Percentiles rank a stretch among this genome's conserved stretches.
These are phyloP conservation scores for Crucihimalaya himalaica DNA, from an alignment of 345 rosid genomes.

Conservation along the genomic window DNA sequence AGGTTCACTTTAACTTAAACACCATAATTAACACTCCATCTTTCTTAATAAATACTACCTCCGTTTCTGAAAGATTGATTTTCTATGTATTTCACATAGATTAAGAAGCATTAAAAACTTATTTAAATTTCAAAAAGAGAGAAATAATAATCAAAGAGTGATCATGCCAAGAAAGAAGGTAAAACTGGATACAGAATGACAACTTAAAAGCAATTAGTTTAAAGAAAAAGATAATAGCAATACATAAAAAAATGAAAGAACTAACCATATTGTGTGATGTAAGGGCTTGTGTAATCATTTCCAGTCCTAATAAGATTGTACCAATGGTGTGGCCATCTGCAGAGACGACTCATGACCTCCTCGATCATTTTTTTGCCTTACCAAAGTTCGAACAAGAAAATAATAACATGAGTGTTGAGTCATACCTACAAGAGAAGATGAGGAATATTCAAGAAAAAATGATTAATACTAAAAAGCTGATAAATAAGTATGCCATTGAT, in stretches of 20 bases:
- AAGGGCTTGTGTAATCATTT: conserved; percentile 54
- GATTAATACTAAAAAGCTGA: neutral
- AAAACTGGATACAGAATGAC: conserved; percentile 49
- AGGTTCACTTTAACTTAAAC: no score
- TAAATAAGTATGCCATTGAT: conserved; percentile 15
- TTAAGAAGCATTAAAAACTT: no score
- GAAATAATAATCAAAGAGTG: neutral
- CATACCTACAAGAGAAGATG: conserved; percentile 29
- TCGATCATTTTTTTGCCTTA: conserved; percentile 20
- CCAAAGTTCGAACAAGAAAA: conserved; percentile 16
- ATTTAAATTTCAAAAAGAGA: neutral
- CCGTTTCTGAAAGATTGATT: no score
- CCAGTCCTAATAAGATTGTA: conserved; percentile 41
- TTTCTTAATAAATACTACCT: neutral
- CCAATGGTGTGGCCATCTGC: conserved; percentile 64
- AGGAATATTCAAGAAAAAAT: neutral
- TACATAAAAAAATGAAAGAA: conserved; percentile 65
- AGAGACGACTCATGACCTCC: conserved; percentile 17
- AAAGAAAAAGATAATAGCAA: conserved; percentile 57
- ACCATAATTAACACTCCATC: no score
- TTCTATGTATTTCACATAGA: no score
- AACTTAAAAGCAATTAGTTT: conserved; percentile 46
- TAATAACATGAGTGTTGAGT: conserved; percentile 20
- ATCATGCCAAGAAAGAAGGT: conserved; percentile 57
- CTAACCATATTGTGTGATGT: conserved; percentile 60